These are phyloP conservation scores for Yamadazyma philogaea DNA, from an alignment of 805 yeast species.

Conservation along the genomic window DNA sequence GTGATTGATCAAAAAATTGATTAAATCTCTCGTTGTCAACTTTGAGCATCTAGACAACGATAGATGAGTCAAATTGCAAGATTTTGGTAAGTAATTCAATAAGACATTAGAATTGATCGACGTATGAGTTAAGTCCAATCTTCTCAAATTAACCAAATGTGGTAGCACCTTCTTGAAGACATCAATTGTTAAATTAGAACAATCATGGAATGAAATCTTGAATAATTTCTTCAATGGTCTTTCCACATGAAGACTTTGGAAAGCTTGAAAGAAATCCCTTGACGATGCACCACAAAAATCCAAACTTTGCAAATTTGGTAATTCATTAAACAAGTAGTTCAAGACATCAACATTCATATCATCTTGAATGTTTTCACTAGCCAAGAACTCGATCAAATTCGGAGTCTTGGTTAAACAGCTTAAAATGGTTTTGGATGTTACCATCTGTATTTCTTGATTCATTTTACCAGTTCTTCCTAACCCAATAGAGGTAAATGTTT, in stretches of 20 bases:
- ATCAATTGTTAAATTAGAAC: conserved; percentile 68
- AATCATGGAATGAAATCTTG: conserved; percentile 78
- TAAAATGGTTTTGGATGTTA: conserved; percentile 68
- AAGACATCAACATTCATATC: conserved; percentile 67
- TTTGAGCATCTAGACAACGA: conserved; percentile 57
- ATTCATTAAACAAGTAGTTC: conserved; percentile 49
- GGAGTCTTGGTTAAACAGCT: conserved; percentile 62
- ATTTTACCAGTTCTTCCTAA: conserved; percentile 84
- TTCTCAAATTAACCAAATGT: conserved; percentile 51
- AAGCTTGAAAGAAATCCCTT: conserved; percentile 55
- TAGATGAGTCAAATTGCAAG: conserved; percentile 67
- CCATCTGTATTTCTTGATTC: conserved; percentile 90
- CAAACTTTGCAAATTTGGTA: conserved; percentile 58
- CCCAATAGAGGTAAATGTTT: conserved; percentile 85
- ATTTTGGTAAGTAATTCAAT: conserved; percentile 46
- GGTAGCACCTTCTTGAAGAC: conserved; percentile 58
- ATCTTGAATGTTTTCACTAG: conserved; percentile 80
- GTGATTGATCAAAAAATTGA: conserved; percentile 67
- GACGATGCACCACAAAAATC: conserved; percentile 91
- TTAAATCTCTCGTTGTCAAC: conserved; percentile 67
- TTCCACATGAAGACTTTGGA: conserved; percentile 41
- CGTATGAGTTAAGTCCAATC: conserved; percentile 80
- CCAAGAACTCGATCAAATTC: conserved; percentile 72
- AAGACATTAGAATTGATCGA: conserved; percentile 66
- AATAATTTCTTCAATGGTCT: conserved; percentile 23